phyloP scores from a whole-genome alignment of 2,329 filamentous ascomycete genomes.

The Lanzia echinophila region DNA sequence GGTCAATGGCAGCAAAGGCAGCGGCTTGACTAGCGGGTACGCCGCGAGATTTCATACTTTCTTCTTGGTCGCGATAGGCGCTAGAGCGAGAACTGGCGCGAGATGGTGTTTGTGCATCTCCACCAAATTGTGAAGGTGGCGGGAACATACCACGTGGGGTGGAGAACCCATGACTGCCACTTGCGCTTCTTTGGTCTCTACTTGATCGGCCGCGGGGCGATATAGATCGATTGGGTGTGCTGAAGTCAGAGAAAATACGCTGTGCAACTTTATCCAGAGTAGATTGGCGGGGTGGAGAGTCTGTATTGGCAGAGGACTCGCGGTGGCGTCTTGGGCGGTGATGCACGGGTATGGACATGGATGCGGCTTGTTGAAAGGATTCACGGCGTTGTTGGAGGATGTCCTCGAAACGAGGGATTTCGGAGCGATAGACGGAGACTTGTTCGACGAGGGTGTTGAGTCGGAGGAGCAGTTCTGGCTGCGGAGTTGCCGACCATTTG shows the following conservation, averaged over 20 bases:
- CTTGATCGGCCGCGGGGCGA: constrained; percentile 23
- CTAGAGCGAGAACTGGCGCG: constrained; percentile 21
- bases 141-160: constrained; percentile 19
- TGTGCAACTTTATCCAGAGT: constrained; percentile 56
- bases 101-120: constrained; percentile 18
- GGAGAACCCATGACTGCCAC: constrained; percentile 20
- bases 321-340: constrained; percentile 37
- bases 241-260: constrained; percentile 50
- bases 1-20: constrained; percentile 58
- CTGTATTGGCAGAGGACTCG: constrained; percentile 39
- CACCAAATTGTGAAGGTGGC: constrained; percentile 22
- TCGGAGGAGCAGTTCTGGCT: constrained; percentile 49
- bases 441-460: constrained; percentile 57
- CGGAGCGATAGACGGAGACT: constrained; percentile 53
- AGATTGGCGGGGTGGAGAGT: constrained; percentile 47
- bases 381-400: constrained; percentile 59
- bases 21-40: constrained; percentile 42
- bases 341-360: constrained; percentile 26
- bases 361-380: constrained; percentile 54
- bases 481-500: constrained; percentile 43
- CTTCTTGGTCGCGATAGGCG: constrained; percentile 16
- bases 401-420: constrained; percentile 66
- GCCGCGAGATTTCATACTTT: constrained; percentile 5
- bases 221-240: constrained; percentile 26
- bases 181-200: constrained; percentile 17